These are phyloP conservation scores for Primulina eburnea DNA, from an alignment of 257 asterid genomes.

Conservation along the genomic window DNA sequence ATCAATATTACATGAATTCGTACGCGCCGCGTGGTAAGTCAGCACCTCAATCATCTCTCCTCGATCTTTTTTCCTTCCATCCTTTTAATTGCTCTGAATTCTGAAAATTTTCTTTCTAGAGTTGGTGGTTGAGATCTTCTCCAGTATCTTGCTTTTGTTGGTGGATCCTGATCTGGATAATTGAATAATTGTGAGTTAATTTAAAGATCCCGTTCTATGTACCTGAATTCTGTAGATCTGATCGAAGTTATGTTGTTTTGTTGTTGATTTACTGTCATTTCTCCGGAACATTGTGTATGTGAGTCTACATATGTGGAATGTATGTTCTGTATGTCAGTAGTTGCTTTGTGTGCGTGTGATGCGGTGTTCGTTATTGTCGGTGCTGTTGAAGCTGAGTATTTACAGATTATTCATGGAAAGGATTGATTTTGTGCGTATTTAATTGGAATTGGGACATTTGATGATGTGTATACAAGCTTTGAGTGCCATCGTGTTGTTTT, in stretches of 20 bases:
- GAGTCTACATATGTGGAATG: neutral
- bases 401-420: slow-evolving; percentile 10
- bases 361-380: neutral
- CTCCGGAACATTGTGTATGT: neutral
- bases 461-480: slow-evolving; percentile 19
- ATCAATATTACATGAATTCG: neutral
- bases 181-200: slow-evolving; percentile 27
- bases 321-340: neutral
- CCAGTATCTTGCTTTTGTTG: slow-evolving; percentile 22
- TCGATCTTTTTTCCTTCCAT: neutral
- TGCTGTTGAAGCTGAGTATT: slow-evolving; percentile 3
- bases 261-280: neutral
- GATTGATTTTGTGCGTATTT: slow-evolving; percentile 7
- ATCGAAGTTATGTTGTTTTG: neutral
- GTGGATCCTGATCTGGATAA: slow-evolving; percentile 30
- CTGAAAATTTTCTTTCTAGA: slow-evolving; percentile 1
- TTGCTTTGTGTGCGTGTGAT: slow-evolving; percentile 14
- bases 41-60: neutral
- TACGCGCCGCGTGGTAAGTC: neutral
- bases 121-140: neutral
- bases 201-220: neutral
- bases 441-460: slow-evolving; percentile 22
- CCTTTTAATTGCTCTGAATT: neutral
- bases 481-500: slow-evolving; percentile 9
- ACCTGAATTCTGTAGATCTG: slow-evolving; percentile 20